A percentile compares a stretch with the other conserved stretches of the same genome.
Evolutionary conservation across 805 yeast genomes (phyloP).

Genomic region (Metschnikowia proteae): DNA sequence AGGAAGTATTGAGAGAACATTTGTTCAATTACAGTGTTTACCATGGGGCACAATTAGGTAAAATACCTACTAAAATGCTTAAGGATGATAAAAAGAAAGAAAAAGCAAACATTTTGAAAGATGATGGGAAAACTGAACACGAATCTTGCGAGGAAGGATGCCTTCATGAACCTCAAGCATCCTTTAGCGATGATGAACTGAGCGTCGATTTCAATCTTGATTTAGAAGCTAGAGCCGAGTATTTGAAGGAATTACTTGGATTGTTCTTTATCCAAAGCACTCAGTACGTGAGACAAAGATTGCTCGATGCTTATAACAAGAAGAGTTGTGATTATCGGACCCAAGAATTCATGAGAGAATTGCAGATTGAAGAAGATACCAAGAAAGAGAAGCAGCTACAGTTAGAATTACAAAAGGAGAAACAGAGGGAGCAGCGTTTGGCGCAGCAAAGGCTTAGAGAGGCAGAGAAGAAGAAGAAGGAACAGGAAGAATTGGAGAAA

Average conservation of each 20-base stretch:
- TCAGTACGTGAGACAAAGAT: constrained; percentile 67
- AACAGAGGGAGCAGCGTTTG: constrained; percentile 66
- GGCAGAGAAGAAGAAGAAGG: constrained; percentile 54
- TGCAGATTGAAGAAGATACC: constrained; percentile 65
- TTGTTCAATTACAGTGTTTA: not conserved
- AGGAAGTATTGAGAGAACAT: not conserved
- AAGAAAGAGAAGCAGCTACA: constrained; percentile 64
- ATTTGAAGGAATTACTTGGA: constrained; percentile 74
- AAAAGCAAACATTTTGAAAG: not conserved
- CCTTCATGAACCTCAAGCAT: not conserved
- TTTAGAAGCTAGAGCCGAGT: not conserved
- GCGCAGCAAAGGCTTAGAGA: constrained; percentile 59
- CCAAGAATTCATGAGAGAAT: constrained; percentile 57
- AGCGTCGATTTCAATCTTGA: not conserved
- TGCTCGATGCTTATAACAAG: constrained; percentile 73
- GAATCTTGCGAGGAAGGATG: not conserved
- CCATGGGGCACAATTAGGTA: not conserved
- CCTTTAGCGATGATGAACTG: not conserved
- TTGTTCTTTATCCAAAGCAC: constrained; percentile 79
- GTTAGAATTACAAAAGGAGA: constrained; percentile 62
- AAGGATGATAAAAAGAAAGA: not conserved
- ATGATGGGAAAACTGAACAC: not conserved
- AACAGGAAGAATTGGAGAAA: constrained; percentile 46
- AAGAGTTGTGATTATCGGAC: constrained; percentile 75
- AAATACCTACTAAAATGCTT: not conserved